Conservation (phyloP, 257 asterid species). For the Echites panduratus region DNA sequence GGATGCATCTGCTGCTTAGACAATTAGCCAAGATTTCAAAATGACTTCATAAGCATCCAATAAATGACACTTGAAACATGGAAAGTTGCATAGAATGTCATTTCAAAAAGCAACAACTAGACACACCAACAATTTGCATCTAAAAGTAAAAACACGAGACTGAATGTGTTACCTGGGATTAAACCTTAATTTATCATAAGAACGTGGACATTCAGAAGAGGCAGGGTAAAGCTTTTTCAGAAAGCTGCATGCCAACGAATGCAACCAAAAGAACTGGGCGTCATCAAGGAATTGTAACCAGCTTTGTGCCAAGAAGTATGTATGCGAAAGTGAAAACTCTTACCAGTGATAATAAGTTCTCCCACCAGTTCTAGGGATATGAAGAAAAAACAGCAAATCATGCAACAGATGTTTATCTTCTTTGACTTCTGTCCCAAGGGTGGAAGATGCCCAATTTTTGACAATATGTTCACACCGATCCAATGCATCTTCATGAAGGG, state of each 20-base stretch:
- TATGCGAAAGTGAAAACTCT: neutral
- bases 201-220: conserved; percentile 82
- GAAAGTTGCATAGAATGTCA: neutral
- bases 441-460: conserved; percentile 80
- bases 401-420: conserved; percentile 61
- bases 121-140: conserved; percentile 7
- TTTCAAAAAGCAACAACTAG: neutral
- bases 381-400: conserved; percentile 93
- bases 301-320: neutral
- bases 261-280: neutral
- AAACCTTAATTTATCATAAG: conserved; percentile 85
- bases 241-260: conserved; percentile 44
- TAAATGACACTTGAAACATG: neutral
- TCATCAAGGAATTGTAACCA: neutral
- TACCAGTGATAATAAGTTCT: conserved; percentile 91
- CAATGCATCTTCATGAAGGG: conserved; percentile 37
- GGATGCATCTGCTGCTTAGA: neutral
- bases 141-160: neutral
- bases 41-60: neutral
- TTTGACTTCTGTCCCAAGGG: conserved; percentile 46
- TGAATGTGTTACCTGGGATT: conserved; percentile 62
- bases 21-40: neutral
- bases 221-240: conserved; percentile 70
- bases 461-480: conserved; percentile 56
- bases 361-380: conserved; percentile 96